These are phyloP conservation scores for Dothiorella sarmentorum DNA, from an alignment of 2,329 filamentous ascomycete genomes.

Conservation along the genomic window DNA sequence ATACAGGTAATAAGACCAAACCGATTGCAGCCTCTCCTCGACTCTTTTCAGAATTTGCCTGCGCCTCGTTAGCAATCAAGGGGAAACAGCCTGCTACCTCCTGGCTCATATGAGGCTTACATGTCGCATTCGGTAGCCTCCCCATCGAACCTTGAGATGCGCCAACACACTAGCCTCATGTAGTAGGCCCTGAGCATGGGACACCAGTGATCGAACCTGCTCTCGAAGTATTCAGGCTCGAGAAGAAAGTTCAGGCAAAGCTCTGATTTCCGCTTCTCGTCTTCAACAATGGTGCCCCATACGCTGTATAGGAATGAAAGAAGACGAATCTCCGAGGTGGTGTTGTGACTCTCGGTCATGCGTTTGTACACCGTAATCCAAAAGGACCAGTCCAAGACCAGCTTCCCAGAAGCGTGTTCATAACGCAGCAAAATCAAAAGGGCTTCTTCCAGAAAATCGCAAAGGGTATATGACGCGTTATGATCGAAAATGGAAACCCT, in stretches of 20 bases:
- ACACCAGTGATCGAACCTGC: constrained; percentile 89
- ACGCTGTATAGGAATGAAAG: constrained; percentile 76
- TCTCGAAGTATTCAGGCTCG: constrained; percentile 69
- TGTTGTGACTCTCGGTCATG: constrained; percentile 81
- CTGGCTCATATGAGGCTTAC: too few species aligned
- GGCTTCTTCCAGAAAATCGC: constrained; percentile 84
- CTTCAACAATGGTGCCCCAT: constrained; percentile 69
- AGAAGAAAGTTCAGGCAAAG: constrained; percentile 75
- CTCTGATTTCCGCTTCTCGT: constrained; percentile 63
- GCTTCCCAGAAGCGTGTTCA: constrained; percentile 43
- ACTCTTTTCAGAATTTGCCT: constrained; percentile 69
- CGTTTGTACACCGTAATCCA: constrained; percentile 78
- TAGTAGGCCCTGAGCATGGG: constrained; percentile 93
- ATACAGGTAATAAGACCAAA: constrained; percentile 78
- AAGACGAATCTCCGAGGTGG: constrained; percentile 82
- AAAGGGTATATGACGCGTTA: constrained; percentile 81
- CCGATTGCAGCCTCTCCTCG: constrained; percentile 63
- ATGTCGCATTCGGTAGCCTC: constrained; percentile 61
- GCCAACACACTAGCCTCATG: constrained; percentile 87
- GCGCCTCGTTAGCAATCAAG: constrained; percentile 23
- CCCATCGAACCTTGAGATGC: constrained; percentile 73
- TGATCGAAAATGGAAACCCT: constrained; percentile 78
- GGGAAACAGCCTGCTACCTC: too few species aligned
- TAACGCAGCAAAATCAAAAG: constrained; percentile 65
- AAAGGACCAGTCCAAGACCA: constrained; percentile 72